Evolutionary conservation across 2,329 filamentous ascomycete genomes (phyloP), one percentile per base, ranked within the genome.

Genomic region (Trichophyton benhamiae): DNA sequence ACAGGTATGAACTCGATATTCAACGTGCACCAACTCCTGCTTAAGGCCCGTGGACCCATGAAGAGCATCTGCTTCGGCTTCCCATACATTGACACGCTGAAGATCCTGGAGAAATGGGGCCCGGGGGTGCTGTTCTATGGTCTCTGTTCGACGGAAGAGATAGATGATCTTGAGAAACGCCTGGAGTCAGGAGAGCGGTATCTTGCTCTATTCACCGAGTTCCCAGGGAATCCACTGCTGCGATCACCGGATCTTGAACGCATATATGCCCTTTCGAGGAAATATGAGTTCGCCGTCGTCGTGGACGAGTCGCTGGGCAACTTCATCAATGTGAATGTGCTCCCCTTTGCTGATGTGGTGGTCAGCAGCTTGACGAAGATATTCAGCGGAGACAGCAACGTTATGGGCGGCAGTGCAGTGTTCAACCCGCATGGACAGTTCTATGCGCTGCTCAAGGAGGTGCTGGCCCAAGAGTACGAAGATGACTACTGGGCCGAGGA

Each of bases 301-400:
- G 83, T 99, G 1, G 94, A 99, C 74, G 94, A 99, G 75, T 97
- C 94, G 0, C 89, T 99, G 63, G 92, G 92, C 67, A 99, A 94
- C 61, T 96, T 96, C 72, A 85, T 95, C 70, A 99, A 99, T 72
- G 86, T 96, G 68, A 90, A 97, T 71, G 89, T 99, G 3, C 81
- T 99, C 3, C 89, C 87, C 2, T 88, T 87, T 70, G 89, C 90
- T 63, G 94, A 99, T 74, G 81, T 97, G 15, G 89, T 97, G 3
- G 92, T 96, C 61, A 96, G 89, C 78, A 95, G 89, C 71, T 79
- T 99, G 63, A 97, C 94, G 57, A 99, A 99, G 74, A 87, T 97
- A 60, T 99, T 99, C 76, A 95, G 90, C 61, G 94, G 94, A 58
- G 94, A 96, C 74, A 94, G 89, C 73, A 97, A 99, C 73, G 94